These are phyloP conservation scores for Xanthoceras sorbifolium DNA, from an alignment of 345 rosid genomes.

Conservation along the genomic window DNA sequence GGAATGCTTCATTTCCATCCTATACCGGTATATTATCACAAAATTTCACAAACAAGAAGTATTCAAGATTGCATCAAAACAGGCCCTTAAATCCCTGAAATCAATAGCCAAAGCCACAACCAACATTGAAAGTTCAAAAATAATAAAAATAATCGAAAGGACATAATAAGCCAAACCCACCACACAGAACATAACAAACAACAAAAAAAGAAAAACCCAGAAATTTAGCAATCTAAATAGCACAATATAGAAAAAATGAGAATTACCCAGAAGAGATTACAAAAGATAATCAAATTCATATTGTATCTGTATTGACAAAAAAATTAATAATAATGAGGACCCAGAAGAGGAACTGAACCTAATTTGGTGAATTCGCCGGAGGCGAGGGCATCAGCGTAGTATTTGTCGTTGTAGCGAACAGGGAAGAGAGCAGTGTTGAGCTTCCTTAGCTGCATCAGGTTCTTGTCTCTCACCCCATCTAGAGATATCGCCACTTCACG, in stretches of 20 bases:
- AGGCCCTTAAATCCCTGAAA: neutral
- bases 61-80: neutral
- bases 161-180: neutral
- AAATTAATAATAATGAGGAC: neutral
- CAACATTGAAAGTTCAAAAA: neutral
- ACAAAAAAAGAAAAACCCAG: neutral
- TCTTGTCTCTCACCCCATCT: conserved; percentile 96
- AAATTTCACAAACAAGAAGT: neutral
- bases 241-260: neutral
- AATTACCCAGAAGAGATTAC: neutral
- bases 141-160: neutral
- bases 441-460: conserved; percentile 94
- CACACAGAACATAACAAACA: neutral
- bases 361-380: conserved; percentile 92
- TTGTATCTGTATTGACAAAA: no score
- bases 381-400: conserved; percentile 81
- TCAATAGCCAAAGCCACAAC: neutral
- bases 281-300: neutral
- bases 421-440: conserved; percentile 92
- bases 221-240: neutral
- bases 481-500: conserved; percentile 74
- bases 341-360: conserved; percentile 45
- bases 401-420: conserved; percentile 92
- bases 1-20: neutral
- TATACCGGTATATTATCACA: neutral